These are phyloP conservation scores for Vanilla planifolia DNA, from an alignment of 106 monocot genomes.

Conservation along the genomic window DNA sequence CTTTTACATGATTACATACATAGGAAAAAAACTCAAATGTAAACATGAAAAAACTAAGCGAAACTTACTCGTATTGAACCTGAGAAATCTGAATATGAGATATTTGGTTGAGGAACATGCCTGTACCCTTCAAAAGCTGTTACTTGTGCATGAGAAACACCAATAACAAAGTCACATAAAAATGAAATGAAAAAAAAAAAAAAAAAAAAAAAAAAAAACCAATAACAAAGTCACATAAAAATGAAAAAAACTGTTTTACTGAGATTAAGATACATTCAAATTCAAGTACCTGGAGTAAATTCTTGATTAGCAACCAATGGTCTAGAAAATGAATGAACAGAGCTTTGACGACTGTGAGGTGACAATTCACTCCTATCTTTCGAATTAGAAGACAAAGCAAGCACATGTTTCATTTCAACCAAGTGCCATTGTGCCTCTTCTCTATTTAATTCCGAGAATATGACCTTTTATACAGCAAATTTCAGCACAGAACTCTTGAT, in stretches of 20 bases:
- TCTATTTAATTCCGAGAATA: constrained; percentile 50
- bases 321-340: constrained; percentile 21
- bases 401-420: constrained; percentile 47
- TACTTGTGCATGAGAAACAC: constrained; percentile 1
- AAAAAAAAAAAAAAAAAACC: neutral
- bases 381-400: constrained; percentile 13
- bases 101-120: neutral
- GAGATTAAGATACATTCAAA: no score
- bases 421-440: constrained; percentile 39
- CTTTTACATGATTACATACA: neutral
- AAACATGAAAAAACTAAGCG: neutral
- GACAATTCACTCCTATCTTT: constrained; percentile 16
- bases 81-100: constrained; percentile 7
- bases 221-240: neutral
- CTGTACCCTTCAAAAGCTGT: constrained; percentile 21
- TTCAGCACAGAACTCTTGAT: neutral
- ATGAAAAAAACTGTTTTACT: neutral
- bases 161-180: neutral
- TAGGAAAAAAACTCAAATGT: neutral
- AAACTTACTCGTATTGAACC: constrained; percentile 23
- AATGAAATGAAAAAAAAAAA: neutral
- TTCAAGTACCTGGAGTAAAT: constrained; percentile 31
- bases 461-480: constrained; percentile 35
- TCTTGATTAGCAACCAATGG: constrained; percentile 5
- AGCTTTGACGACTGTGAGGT: constrained; percentile 27